Base-by-base conservation (phyloP, 257 asterid species). In the Solanum ahanhuiri region DNA sequence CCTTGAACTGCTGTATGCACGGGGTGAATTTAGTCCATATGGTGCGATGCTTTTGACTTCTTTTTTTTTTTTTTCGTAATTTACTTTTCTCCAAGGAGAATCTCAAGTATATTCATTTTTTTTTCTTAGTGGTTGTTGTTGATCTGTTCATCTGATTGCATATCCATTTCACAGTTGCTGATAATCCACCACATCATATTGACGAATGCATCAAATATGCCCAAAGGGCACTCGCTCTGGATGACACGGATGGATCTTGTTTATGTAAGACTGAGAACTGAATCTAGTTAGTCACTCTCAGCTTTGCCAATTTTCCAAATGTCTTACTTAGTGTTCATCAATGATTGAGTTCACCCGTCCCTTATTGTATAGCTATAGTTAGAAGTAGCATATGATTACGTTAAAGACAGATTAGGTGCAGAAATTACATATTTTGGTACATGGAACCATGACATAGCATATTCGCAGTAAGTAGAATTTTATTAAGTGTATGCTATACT, bases 161-260 rank as follows among this genome's bases (percentile, higher is more conserved):
- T 45, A 45, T 12, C 17, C 23, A 25, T 85, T 60, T 92, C 92
- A 82, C 93, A 94, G 98, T 90, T 85, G 85, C 95, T 75, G 96
- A 93, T 87, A 93, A 94, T 89, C 91, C 88, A 91, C 93, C 83
- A 28, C 93, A 91, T 89, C 72, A 91, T 82, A 93, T 94, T 83
- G 96, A 92, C 83, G 98, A 96, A 90, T 94, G 98, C 92, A 89
- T 96, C 85, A 93, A 90, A 85, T 97, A 93, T 85, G 97, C 96
- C 82, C 95, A 93, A 88, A 95, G 92, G 90, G 60, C 60, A 51
- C n/a, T 51, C n/a, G n/a, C n/a, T 17, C n/a, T 51, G 60, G 60
- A 51, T 51, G 60, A 15, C 60, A 51, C 1, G 60, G n/a, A 51
- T 17, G 60, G 3, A 2, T 51, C 60, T 51, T 51, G 60, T 51